Conservation (phyloP, 2,329 filamentous ascomycete species). For the Trichoderma sp. region DNA sequence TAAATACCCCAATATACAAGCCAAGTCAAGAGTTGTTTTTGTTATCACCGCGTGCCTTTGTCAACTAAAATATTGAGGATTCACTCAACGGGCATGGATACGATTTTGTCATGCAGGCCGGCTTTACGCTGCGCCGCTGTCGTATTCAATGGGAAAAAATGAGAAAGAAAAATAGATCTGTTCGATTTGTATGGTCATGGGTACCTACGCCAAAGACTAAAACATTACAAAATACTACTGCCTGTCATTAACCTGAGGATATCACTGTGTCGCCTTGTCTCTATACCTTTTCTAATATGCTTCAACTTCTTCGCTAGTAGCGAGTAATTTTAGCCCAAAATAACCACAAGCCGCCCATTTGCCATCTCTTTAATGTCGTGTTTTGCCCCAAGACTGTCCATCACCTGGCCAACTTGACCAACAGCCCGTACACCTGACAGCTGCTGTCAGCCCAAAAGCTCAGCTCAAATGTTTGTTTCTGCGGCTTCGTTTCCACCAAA, state of each 20-base stretch:
- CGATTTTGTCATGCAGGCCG: neutral
- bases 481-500: neutral
- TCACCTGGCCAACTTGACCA: neutral
- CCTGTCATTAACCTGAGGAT: neutral
- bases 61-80: neutral
- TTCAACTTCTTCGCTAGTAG: neutral
- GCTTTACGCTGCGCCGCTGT: neutral
- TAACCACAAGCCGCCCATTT: neutral
- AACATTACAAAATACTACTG: neutral
- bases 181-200: neutral
- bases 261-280: neutral
- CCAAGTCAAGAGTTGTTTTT: neutral
- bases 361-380: neutral
- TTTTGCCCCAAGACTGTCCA: neutral
- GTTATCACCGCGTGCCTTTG: neutral
- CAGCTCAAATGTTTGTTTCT: neutral
- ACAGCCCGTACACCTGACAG: neutral
- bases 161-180: neutral
- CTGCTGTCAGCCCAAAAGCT: neutral
- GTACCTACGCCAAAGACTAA: neutral
- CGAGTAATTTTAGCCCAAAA: neutral
- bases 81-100: neutral
- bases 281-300: neutral
- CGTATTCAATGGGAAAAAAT: neutral
- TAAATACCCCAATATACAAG: constrained; percentile 18